These are phyloP conservation scores for Naegleria gruberi DNA, from an alignment of 208 protist genomes.

Conservation along the genomic window DNA sequence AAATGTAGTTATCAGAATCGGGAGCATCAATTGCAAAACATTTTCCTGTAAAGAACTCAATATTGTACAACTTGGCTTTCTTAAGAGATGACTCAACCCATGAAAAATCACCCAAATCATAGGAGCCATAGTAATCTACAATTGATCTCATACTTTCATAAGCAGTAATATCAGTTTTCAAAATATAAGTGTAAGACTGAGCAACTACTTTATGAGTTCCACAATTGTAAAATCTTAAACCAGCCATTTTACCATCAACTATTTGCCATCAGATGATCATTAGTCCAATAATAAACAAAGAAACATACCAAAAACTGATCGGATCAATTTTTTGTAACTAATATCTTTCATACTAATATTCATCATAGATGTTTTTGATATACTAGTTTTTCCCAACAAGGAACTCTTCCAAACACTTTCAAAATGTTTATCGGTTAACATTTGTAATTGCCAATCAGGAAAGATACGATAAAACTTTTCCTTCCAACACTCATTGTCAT, in stretches of 20 bases:
- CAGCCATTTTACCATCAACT: background rate
- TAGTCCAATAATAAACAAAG: no score
- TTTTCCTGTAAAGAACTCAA: background rate
- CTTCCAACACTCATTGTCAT: background rate
- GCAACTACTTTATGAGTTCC: background rate
- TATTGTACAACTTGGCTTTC: background rate
- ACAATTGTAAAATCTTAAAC: background rate
- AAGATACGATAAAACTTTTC: background rate
- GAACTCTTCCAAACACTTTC: background rate
- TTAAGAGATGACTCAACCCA: no score
- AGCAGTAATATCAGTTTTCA: background rate
- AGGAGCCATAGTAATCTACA: no score
- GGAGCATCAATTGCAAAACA: background rate
- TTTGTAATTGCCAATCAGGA: background rate
- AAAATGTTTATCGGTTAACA: background rate
- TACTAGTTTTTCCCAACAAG: background rate
- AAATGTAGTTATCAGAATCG: background rate
- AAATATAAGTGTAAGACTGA: background rate
- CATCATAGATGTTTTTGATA: background rate
- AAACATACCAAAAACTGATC: background rate
- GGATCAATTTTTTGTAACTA: background rate
- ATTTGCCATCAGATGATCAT: no score
- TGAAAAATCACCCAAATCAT: no score
- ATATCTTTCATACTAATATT: background rate
- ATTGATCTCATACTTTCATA: no score